phyloP scores from a whole-genome alignment of 805 yeast species.

The Pichia rugopelliculosa region DNA sequence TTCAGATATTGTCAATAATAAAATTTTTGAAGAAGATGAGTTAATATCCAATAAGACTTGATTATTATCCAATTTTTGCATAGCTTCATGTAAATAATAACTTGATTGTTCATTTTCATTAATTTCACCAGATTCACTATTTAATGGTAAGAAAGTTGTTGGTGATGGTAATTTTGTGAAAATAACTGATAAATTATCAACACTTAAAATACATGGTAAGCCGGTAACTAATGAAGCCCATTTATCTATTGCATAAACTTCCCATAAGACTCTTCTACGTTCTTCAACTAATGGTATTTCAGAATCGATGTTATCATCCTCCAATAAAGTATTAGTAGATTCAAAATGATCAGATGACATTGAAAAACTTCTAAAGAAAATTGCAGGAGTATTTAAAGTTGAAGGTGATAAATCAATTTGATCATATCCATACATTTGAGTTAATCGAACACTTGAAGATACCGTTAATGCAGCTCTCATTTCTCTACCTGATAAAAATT shows the following conservation, averaged over 20 bases:
- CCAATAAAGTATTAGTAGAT: conserved; percentile 7
- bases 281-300: conserved; percentile 25
- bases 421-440: conserved; percentile 27
- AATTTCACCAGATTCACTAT: conserved; percentile 4
- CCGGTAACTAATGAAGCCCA: conserved; percentile 29
- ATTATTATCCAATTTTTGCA: conserved; percentile 23
- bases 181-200: conserved; percentile 21
- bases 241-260: conserved; percentile 24
- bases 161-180: conserved; percentile 27
- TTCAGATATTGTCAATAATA: conserved; percentile 25
- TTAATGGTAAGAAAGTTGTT: conserved; percentile 17
- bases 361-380: conserved; percentile 13
- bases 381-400: conserved; percentile 14
- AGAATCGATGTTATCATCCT: conserved; percentile 20
- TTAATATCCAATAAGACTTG: conserved; percentile 24
- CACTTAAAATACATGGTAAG: conserved; percentile 24
- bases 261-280: conserved; percentile 27
- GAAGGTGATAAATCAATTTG: conserved; percentile 23
- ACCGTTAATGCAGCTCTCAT: conserved; percentile 24
- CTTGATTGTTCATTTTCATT: conserved; percentile 3
- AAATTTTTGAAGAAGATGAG: conserved; percentile 20
- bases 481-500: conserved; percentile 22
- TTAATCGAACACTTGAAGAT: conserved; percentile 20
- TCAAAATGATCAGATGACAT: conserved; percentile 6
- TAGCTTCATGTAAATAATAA: conserved; percentile 25